phyloP scores from a whole-genome alignment of 192 early-diverging fungal genomes.

The Mortierella antarctica region DNA sequence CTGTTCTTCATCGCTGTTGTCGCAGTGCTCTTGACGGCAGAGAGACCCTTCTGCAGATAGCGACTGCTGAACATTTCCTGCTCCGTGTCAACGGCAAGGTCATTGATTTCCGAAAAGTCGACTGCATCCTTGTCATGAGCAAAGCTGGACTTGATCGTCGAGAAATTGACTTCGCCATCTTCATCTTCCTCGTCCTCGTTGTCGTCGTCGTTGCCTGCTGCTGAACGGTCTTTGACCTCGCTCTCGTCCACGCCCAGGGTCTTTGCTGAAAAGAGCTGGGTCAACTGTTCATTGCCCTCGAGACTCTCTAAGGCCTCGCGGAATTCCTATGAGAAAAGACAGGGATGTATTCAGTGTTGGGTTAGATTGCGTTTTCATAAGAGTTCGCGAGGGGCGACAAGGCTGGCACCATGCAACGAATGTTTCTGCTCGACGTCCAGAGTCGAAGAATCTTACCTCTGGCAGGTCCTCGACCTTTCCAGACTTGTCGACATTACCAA shows the following conservation, averaged over 20 bases:
- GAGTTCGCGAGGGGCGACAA: too few species aligned
- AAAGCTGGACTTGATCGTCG: slow-evolving; percentile 54
- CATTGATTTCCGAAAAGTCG: slow-evolving; percentile 87
- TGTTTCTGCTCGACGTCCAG: neutral
- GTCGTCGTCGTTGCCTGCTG: slow-evolving; percentile 56
- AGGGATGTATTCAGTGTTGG: too few species aligned
- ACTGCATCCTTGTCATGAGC: slow-evolving; percentile 77
- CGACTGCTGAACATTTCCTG: slow-evolving; percentile 59
- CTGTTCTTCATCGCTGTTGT: slow-evolving; percentile 45
- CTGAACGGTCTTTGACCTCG: slow-evolving; percentile 44
- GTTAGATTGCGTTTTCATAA: too few species aligned
- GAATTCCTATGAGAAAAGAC: slow-evolving; percentile 58
- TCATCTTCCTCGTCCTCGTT: slow-evolving; percentile 60
- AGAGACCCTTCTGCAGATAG: slow-evolving; percentile 58
- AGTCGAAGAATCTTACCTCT: slow-evolving; percentile 35
- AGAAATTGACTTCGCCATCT: slow-evolving; percentile 49
- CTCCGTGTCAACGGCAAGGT: slow-evolving; percentile 75
- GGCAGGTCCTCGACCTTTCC: slow-evolving; percentile 80
- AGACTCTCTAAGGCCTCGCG: slow-evolving; percentile 62
- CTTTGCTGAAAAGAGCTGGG: slow-evolving; percentile 59
- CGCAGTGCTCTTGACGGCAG: slow-evolving; percentile 35
- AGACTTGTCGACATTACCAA: slow-evolving; percentile 91
- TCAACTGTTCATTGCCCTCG: slow-evolving; percentile 62
- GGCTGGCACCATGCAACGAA: too few species aligned
- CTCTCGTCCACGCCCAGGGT: slow-evolving; percentile 64